Conservation (phyloP, 1,139 yeast genomes). For the Candida sanyaensis region DNA sequence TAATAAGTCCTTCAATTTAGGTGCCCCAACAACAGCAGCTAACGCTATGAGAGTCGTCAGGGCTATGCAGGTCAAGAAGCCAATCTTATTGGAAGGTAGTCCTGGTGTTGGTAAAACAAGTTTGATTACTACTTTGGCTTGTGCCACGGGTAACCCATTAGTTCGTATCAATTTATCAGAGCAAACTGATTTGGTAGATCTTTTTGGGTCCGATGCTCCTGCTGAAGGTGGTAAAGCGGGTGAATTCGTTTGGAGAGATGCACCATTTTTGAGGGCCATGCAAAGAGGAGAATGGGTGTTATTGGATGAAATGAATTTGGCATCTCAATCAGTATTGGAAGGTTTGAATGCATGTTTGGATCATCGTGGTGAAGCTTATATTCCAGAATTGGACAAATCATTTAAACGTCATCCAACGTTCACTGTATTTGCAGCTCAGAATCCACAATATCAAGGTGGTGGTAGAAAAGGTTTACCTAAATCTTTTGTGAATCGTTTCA, state of each 20-base stretch:
- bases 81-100: slow-evolving; percentile 91
- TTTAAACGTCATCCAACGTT: slow-evolving; percentile 84
- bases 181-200: slow-evolving; percentile 92
- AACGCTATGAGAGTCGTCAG: slow-evolving; percentile 89
- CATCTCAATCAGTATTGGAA: slow-evolving; percentile 95
- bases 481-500: slow-evolving; percentile 91
- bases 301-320: slow-evolving; percentile 96
- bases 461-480: slow-evolving; percentile 98
- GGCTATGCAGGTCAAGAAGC: slow-evolving; percentile 89
- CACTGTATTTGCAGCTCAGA: slow-evolving; percentile 96
- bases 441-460: slow-evolving; percentile 98
- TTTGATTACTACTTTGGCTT: slow-evolving; percentile 82
- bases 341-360: slow-evolving; percentile 97
- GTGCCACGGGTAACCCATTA: slow-evolving; percentile 73
- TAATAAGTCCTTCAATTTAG: slow-evolving; percentile 58
- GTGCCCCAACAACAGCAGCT: slow-evolving; percentile 89
- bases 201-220: slow-evolving; percentile 97
- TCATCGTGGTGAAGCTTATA: slow-evolving; percentile 95
- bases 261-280: slow-evolving; percentile 97
- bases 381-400: slow-evolving; percentile 87
- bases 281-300: slow-evolving; percentile 97
- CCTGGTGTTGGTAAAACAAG: slow-evolving; percentile 99
- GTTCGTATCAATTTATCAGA: slow-evolving; percentile 94
- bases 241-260: slow-evolving; percentile 96
- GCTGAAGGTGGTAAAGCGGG: slow-evolving; percentile 90